Evolutionary conservation across 176 grass and related monocot genomes (phyloP).

Genomic region (Themeda triandra): DNA sequence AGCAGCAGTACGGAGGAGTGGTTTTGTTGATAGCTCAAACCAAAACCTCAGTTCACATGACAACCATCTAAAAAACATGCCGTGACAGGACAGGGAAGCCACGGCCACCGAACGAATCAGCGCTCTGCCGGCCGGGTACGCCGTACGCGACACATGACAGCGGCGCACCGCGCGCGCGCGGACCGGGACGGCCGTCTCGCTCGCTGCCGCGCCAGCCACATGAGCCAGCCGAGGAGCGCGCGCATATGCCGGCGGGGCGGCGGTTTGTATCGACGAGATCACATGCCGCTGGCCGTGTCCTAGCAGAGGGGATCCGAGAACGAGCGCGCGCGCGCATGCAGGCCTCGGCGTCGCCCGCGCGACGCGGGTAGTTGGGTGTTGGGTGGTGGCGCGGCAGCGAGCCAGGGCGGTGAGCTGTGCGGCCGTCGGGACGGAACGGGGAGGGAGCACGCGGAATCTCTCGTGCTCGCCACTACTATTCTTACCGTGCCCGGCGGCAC

Average conservation of each 20-base stretch:
- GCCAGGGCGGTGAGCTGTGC: constrained; percentile 31
- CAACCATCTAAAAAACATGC: too few species aligned
- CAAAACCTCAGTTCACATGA: too few species aligned
- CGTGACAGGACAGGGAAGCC: not conserved
- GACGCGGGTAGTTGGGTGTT: constrained; percentile 34
- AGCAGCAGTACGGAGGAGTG: not conserved
- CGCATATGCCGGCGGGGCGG: not conserved
- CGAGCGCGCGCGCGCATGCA: not conserved
- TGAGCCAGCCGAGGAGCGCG: not conserved
- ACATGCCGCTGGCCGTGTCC: constrained; percentile 33
- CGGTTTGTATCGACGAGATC: not conserved
- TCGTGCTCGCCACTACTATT: constrained; percentile 17
- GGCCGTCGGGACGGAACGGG: not conserved
- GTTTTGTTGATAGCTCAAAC: not conserved
- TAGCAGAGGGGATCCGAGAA: not conserved
- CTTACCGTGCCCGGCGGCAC: not conserved
- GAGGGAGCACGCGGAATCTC: constrained; percentile 41
- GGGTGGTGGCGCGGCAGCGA: constrained; percentile 41
- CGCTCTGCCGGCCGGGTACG: not conserved
- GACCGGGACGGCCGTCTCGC: not conserved
- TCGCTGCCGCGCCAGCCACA: not conserved
- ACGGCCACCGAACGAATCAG: not conserved
- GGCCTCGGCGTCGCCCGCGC: not conserved
- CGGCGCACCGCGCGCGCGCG: not conserved
- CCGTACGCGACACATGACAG: not conserved